Conservation (phyloP, 2,329 filamentous ascomycete species). For the Cordyceps tenuipes region DNA sequence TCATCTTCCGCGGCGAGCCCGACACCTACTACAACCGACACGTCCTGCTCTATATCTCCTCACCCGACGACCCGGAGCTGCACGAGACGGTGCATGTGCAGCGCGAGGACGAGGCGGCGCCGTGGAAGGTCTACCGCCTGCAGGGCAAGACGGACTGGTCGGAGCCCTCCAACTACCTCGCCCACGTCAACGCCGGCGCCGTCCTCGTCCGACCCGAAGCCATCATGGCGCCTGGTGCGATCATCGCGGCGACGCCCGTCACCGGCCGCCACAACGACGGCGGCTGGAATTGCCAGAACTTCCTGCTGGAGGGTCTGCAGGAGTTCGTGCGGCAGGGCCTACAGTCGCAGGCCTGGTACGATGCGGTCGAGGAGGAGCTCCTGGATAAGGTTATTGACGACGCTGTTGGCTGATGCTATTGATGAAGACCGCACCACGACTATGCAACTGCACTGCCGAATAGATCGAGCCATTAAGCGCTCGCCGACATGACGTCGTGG, state of each 20-base stretch:
- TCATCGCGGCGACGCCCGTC: conserved; percentile 9
- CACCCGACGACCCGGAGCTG: conserved; percentile 12
- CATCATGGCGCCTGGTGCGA: conserved; percentile 9
- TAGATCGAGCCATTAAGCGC: neutral
- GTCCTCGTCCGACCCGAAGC: conserved; percentile 10
- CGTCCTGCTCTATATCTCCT: conserved; percentile 14
- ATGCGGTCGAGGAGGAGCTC: conserved; percentile 10
- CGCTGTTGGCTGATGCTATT: neutral
- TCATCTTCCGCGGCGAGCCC: conserved; percentile 12
- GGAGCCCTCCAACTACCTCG: conserved; percentile 9
- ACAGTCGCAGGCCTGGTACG: conserved; percentile 13
- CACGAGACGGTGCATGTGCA: conserved; percentile 14
- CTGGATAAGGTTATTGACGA: conserved; percentile 12
- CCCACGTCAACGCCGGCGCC: conserved; percentile 15
- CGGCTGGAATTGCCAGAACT: conserved; percentile 15
- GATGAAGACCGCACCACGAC: neutral
- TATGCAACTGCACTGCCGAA: neutral
- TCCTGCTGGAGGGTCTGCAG: conserved; percentile 13
- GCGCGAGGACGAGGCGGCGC: conserved; percentile 4
- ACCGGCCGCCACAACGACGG: conserved; percentile 5
- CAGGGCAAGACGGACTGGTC: conserved; percentile 12
- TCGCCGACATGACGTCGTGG: neutral
- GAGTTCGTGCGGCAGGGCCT: conserved; percentile 10
- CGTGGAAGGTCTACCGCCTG: conserved; percentile 10
- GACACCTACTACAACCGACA: conserved; percentile 14